Conservation (phyloP, 768 basidiomycete species). For the Leccinum subgranulosum region DNA sequence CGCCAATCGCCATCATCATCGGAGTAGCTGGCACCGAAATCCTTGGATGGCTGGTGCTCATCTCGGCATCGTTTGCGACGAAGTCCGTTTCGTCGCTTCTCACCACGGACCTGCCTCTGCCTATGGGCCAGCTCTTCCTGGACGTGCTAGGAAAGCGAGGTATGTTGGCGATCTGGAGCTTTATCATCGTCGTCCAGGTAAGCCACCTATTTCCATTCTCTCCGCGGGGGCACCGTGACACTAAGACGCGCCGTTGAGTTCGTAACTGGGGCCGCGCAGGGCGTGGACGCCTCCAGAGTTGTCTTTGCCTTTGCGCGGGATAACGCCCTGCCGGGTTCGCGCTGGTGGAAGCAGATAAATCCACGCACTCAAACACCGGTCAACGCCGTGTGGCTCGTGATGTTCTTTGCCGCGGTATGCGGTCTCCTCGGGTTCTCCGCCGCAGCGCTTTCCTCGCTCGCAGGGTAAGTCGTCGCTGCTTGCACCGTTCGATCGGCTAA, state of each 20-base stretch:
- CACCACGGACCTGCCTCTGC: conserved; percentile 49
- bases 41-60: conserved; percentile 64
- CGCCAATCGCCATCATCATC: conserved; percentile 66
- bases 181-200: conserved; percentile 63
- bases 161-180: conserved; percentile 71
- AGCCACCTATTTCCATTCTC: neutral
- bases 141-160: conserved; percentile 63
- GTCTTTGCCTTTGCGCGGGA: conserved; percentile 75
- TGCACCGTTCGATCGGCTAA: neutral
- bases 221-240: neutral
- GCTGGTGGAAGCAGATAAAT: conserved; percentile 66
- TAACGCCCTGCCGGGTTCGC: conserved; percentile 69
- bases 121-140: conserved; percentile 72
- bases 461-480: conserved; percentile 44
- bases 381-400: conserved; percentile 75
- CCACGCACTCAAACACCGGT: conserved; percentile 62
- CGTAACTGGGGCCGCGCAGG: conserved; percentile 72
- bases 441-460: conserved; percentile 62
- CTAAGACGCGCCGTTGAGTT: conserved; percentile 37
- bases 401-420: conserved; percentile 50
- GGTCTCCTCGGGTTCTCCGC: conserved; percentile 65
- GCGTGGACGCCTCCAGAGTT: conserved; percentile 71
- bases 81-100: conserved; percentile 52
- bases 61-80: conserved; percentile 65
- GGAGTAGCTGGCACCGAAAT: conserved; percentile 58